Evolutionary conservation across 306 rosid species (phyloP), one percentile per base, ranked within the genome.

Genomic region (Pachyrhizus erosus): DNA sequence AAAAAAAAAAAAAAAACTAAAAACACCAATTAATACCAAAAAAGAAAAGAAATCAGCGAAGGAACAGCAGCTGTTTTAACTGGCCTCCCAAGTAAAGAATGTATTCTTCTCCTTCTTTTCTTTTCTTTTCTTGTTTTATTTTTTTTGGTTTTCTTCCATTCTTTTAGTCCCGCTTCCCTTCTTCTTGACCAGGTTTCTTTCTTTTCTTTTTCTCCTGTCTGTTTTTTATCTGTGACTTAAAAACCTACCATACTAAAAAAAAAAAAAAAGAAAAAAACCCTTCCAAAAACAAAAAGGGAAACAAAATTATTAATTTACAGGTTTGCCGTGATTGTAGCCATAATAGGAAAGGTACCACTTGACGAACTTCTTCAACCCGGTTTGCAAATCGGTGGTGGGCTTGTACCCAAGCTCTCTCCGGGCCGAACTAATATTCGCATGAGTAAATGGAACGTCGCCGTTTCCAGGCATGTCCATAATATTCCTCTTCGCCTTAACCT

Each of bases 381-480:
- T 91, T 80, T 88, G 92, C 84, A 92, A 89, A 86, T 94, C 97
- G 62, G 98, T 94, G 0, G 94, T 92, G 43, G 98, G 98, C 75
- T 88, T 94, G 18, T 92, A 94, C 86, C 94, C 97, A 84, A 94
- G 57, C 68, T 88, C 92, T 9, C 82, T 84, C 29, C 91, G 84
- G 72, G 98, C 98, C 54, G 31, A 83, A 27, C 91, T 92, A 0
- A 90, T 89, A 39, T 94, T 94, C 8, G 98, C 97, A 43, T 92
- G 98, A 0, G 98, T 94, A 51, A 84, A 94, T 13, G 97, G 98
- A 73, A 94, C 98, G 87, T 94, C 97, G 12, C 98, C 97, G 91
- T 94, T 94, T 83, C 97, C 98, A 0, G 97, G 97, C 98, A 94
- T 94, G 1, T 94, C 98, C 78, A 94, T 90, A 0, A 91, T 4